Evolutionary conservation across 345 rosid species (phyloP), one percentile per base, ranked within the genome.

Genomic region (Geranium brycei): DNA sequence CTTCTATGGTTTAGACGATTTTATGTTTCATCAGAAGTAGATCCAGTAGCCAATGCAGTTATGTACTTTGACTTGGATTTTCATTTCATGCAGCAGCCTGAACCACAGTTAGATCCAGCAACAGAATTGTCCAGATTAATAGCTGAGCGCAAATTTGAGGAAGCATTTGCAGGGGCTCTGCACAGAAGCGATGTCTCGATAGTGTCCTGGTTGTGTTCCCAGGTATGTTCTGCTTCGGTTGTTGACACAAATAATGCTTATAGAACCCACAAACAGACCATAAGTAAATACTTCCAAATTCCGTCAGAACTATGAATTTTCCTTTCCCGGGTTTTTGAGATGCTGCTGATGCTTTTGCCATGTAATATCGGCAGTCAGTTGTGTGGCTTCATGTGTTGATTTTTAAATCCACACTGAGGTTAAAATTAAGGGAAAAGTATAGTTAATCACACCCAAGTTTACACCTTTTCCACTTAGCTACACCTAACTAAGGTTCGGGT

Each of bases 191-290:
- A 87, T 19, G 87, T 87, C 31, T 70, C 87, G 1, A 74, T 85
- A 3, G 95, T 85, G n/a, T 87, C 95, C 51, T 85, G 95, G 95
- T 66, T 87, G 68, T 87, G 95, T 57, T 74, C 78, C 67, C 87
- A 81, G 95, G 91, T 83, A 70, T 65, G 64, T 13, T 59, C 61
- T 59, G 41, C 28, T 59, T 3, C 7, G 61, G 13, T n/a, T 59
- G 61, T 19, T 59, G 61, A 47, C 14, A 11, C 13, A 11, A 47
- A 47, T 47, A 47, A 47, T 47, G 53, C 14, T 8, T 47, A 13
- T 47, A 47, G 53, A 13, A 47, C 3, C 53, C 7, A 47, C 53
- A 6, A 7, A 47, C 15, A 6, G 53, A 3, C 15, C 11, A 47
- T 13, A 47, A 47, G 53, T 47, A 10, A 47, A 47, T 47, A 47